Evolutionary conservation across 2,329 filamentous ascomycete species (phyloP).

Genomic region (Sclerotinia subarctica): DNA sequence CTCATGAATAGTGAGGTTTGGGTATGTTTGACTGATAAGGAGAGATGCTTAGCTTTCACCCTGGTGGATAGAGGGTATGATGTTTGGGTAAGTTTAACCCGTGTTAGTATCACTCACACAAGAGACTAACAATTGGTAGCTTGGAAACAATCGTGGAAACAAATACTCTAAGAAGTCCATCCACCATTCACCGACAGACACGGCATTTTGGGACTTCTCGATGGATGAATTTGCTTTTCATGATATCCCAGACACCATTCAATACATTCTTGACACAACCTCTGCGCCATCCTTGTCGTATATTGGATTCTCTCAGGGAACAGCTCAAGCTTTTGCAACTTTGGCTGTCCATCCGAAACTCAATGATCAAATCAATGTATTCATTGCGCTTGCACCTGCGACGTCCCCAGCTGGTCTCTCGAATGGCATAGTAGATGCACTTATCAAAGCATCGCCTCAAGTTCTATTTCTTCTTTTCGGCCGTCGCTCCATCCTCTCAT

Average conservation of each 20-base stretch:
- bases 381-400: conserved; percentile 91
- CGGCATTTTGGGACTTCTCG: conserved; percentile 92
- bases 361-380: conserved; percentile 91
- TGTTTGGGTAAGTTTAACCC: conserved; percentile 69
- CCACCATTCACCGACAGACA: conserved; percentile 67
- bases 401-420: conserved; percentile 93
- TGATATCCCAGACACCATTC: conserved; percentile 92
- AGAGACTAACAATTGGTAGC: conserved; percentile 45
- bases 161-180: conserved; percentile 98
- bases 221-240: conserved; percentile 98
- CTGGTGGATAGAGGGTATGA: conserved; percentile 90
- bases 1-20: conserved; percentile 99
- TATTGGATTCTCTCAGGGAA: conserved; percentile 95
- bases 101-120: background rate
- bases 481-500: conserved; percentile 83
- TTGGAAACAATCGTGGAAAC: conserved; percentile 97
- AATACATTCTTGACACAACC: conserved; percentile 84
- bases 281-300: conserved; percentile 83
- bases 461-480: conserved; percentile 92
- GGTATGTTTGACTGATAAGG: conserved; percentile 85
- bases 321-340: conserved; percentile 92
- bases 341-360: conserved; percentile 88
- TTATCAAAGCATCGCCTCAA: conserved; percentile 90
- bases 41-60: conserved; percentile 83
- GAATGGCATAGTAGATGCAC: conserved; percentile 85